These are phyloP conservation scores for Paraphoma chrysanthemicola DNA, from an alignment of 2,329 filamentous ascomycete genomes.

Conservation along the genomic window DNA sequence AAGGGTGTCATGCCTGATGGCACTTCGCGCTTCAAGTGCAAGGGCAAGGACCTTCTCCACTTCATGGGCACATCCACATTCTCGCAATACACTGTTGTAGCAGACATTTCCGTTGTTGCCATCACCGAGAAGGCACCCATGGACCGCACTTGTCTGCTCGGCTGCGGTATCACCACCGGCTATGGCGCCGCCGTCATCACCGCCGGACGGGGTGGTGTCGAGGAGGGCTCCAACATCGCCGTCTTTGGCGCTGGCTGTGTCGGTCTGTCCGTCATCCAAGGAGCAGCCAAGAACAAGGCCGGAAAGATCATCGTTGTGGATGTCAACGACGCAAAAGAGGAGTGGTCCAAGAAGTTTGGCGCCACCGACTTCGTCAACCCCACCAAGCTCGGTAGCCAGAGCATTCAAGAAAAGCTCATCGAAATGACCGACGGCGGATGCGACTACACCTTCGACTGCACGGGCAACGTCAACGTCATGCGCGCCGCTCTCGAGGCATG, in stretches of 20 bases:
- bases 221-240: constrained; percentile 87
- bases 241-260: constrained; percentile 97
- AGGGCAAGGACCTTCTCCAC: constrained; percentile 93
- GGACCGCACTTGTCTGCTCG: constrained; percentile 94
- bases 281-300: constrained; percentile 84
- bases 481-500: constrained; percentile 93
- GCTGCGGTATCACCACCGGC: constrained; percentile 97
- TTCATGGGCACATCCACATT: constrained; percentile 99
- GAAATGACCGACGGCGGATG: constrained; percentile 98
- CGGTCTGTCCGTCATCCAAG: constrained; percentile 93
- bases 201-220: constrained; percentile 72
- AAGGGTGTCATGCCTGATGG: constrained; percentile 97
- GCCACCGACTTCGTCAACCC: constrained; percentile 98
- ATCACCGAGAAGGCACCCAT: constrained; percentile 90
- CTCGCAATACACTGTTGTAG: constrained; percentile 97
- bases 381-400: constrained; percentile 68
- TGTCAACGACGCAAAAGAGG: constrained; percentile 89
- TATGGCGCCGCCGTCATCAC: constrained; percentile 96
- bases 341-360: constrained; percentile 92
- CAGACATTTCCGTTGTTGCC: constrained; percentile 96
- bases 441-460: constrained; percentile 99
- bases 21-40: constrained; percentile 91
- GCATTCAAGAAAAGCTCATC: constrained; percentile 88
- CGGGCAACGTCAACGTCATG: constrained; percentile 96
- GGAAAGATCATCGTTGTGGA: constrained; percentile 78